These are phyloP conservation scores for Pisolithus thermaeus DNA, from an alignment of 1,284 basidiomycete species.

Conservation along the genomic window DNA sequence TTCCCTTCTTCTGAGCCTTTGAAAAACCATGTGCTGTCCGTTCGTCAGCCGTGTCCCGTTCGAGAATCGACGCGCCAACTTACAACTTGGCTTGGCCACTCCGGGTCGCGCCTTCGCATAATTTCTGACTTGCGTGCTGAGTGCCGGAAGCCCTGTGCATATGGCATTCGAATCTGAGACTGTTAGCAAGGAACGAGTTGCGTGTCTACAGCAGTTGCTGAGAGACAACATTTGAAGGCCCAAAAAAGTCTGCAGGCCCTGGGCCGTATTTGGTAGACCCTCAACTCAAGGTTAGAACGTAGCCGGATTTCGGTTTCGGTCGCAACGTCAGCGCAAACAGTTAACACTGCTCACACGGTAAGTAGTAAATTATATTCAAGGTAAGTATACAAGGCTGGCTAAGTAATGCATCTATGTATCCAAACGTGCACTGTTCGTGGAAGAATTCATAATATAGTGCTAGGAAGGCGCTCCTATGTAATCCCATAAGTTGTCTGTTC, in stretches of 20 bases:
- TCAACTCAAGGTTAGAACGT: no score
- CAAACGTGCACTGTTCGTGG: no score
- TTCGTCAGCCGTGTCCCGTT: neutral
- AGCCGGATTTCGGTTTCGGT: no score
- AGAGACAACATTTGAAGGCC: neutral
- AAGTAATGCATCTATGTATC: no score
- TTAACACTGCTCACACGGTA: no score
- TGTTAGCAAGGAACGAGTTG: neutral
- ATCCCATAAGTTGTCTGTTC: slow-evolving; percentile 14
- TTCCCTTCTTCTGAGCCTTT: slow-evolving; percentile 1
- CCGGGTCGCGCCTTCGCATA: neutral
- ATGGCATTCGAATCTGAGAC: neutral
- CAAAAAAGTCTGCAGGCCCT: no score
- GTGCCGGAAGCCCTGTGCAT: neutral
- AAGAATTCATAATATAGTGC: no score
- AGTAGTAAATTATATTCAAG: no score
- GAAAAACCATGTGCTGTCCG: slow-evolving; percentile 3
- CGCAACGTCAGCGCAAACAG: no score
- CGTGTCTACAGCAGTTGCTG: neutral
- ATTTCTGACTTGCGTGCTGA: neutral
- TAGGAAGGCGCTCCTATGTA: no score
- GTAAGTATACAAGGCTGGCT: no score
- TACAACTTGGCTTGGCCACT: neutral
- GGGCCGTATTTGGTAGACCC: no score
- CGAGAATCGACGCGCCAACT: neutral